Evolutionary conservation across 768 basidiomycete genomes (phyloP), one percentile per base, ranked within the genome.

Genomic region (Phlebiopsis flavidoalba): DNA sequence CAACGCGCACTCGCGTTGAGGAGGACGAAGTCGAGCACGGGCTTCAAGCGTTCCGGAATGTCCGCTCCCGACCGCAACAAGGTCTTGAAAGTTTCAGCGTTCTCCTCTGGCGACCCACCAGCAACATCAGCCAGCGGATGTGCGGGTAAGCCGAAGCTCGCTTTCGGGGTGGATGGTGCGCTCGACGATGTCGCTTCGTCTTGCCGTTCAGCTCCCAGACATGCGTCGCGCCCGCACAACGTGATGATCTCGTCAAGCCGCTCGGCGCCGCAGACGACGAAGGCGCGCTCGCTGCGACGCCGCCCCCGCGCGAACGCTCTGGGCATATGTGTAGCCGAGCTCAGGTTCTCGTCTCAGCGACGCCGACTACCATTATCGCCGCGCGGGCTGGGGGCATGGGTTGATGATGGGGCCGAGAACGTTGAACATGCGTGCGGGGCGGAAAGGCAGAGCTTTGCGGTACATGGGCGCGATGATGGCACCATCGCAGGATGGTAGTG

Each of bases 401-500:
- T 96, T 98, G 74, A 96, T 89, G 43, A 98, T 82, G 0, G 96
- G 97, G 0, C 97, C 95, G 35, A 98, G 80, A 60, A 95, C 77
- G 75, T 99, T 98, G 83, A 97, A 98, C 77, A 99, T 87, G 8
- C n/a, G 96, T 98, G 50, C 95, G 88, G 78, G 95, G 50, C 95
- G 88, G 78, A 96, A 98, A 50, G 94, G 93, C 57, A 98, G 83
- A 0, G 85, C 76, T 67, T 89, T 90, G 58, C 96, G 88, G 69
- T 89, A 83, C 0, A n/a, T n/a, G n/a, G 96, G 94, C 0, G 89
- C 89, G 64, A 98, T 80, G 59, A 82, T 75, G 5, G 89, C n/a
- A n/a, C 91, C 51, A 98, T 80, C 0, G 89, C 73, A 1, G 95
- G 95, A 73, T 98, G 95, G 74, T 94, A 98, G 70, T 95, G 89